Conservation (phyloP, 306 rosid genomes). For the Lathyrus oleraceus region DNA sequence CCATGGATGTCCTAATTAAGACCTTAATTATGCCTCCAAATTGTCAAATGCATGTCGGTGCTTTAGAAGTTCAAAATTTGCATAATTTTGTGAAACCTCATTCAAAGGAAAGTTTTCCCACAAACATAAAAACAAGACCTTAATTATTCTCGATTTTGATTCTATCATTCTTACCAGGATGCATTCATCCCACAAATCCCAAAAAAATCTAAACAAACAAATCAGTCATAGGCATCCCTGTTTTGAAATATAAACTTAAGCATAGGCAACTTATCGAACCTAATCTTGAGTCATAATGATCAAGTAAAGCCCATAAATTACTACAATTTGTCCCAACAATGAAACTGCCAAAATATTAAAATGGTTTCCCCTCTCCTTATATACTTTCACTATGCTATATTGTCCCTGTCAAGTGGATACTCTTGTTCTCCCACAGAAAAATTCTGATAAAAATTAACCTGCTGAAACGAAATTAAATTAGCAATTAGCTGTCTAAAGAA, state of each 20-base stretch:
- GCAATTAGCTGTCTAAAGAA: slow-evolving; percentile 12
- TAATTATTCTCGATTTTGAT: no score
- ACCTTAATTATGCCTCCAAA: neutral
- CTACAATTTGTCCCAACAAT: neutral
- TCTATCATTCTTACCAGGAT: no score
- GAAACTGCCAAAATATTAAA: neutral
- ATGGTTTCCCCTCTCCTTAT: slow-evolving; percentile 1
- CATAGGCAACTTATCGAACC: neutral
- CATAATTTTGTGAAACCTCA: neutral
- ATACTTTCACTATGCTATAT: neutral
- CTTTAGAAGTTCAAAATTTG: neutral
- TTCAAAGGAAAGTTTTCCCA: neutral
- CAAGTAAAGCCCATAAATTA: neutral
- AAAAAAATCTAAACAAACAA: neutral
- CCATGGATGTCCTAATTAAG: neutral
- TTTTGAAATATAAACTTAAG: slow-evolving; percentile 3
- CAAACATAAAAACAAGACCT: neutral
- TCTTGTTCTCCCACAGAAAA: slow-evolving; percentile 11
- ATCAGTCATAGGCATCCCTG: neutral
- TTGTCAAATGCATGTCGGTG: neutral
- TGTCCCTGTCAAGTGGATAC: slow-evolving; percentile 11
- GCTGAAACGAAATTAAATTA: neutral
- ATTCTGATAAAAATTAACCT: neutral
- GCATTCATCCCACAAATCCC: no score
- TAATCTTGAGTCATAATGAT: neutral